Conservation (phyloP, 169 alveolate genomes). For the Plasmodium ovale region DNA sequence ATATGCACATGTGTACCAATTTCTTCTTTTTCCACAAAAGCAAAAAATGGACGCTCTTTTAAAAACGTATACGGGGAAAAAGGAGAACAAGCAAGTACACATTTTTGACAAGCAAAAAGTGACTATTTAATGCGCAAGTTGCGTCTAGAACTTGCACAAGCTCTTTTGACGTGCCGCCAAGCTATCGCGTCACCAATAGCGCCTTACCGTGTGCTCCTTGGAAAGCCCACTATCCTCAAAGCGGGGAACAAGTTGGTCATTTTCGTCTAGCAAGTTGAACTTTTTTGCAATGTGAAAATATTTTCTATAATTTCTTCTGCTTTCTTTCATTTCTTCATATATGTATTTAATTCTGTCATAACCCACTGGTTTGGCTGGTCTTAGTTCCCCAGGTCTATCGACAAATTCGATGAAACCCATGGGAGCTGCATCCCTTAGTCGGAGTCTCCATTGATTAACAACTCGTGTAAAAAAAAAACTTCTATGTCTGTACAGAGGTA, state of each 20-base stretch:
- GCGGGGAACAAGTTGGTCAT: constrained; percentile 78
- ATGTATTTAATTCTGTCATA: constrained; percentile 75
- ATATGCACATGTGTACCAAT: not conserved
- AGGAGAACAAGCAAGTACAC: too few relatives aligned
- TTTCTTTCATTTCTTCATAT: constrained; percentile 79
- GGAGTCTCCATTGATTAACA: constrained; percentile 86
- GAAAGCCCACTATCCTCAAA: not conserved
- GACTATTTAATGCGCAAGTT: too few relatives aligned
- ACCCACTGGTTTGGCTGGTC: constrained; percentile 93
- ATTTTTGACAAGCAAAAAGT: too few relatives aligned
- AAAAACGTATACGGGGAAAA: not conserved
- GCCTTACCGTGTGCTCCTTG: constrained; percentile 13
- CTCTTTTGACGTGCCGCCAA: too few relatives aligned
- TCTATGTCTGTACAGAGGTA: constrained; percentile 87
- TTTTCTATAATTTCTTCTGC: constrained; percentile 83
- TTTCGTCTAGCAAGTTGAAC: constrained; percentile 79
- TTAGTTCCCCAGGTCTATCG: constrained; percentile 89
- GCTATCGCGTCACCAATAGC: too few relatives aligned
- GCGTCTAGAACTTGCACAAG: too few relatives aligned
- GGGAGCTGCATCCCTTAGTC: constrained; percentile 89
- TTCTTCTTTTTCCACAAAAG: too few relatives aligned
- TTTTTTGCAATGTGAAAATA: constrained; percentile 82
- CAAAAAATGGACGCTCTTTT: too few relatives aligned
- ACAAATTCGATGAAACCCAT: constrained; percentile 91
- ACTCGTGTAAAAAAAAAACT: constrained; percentile 89